Evolutionary conservation across 345 rosid genomes (phyloP).

Genomic region (Trapa bicornis): DNA sequence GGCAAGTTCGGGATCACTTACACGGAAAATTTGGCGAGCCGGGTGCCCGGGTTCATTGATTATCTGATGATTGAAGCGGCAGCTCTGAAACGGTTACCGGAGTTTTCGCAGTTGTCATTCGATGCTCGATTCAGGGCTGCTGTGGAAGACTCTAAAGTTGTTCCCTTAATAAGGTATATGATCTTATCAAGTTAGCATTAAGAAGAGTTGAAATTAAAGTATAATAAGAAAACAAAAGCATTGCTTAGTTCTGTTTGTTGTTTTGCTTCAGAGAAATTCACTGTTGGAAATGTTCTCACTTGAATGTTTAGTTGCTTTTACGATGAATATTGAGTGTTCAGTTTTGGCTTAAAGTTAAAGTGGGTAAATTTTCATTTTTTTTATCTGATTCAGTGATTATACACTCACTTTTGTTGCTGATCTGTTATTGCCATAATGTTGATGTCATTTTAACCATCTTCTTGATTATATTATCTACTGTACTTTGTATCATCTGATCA

Average conservation of each 20-base stretch:
- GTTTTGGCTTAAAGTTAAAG: not conserved
- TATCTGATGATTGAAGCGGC: constrained; percentile 78
- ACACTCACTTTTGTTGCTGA: not conserved
- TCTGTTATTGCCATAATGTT: too few relatives aligned
- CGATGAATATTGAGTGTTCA: not conserved
- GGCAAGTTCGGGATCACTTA: constrained; percentile 84
- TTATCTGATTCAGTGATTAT: not conserved
- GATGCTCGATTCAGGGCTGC: constrained; percentile 46
- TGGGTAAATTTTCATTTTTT: not conserved
- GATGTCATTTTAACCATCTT: too few relatives aligned
- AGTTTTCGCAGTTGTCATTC: constrained; percentile 36
- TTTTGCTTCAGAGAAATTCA: constrained; percentile 1
- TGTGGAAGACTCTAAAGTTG: constrained; percentile 51
- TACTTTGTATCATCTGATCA: not conserved
- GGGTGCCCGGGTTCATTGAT: constrained; percentile 51
- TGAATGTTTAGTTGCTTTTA: too few relatives aligned
- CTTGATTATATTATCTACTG: too few relatives aligned
- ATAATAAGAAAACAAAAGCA: too few relatives aligned
- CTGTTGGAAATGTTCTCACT: not conserved
- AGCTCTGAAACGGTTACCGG: constrained; percentile 47
- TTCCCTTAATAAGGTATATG: constrained; percentile 67
- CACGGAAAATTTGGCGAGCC: constrained; percentile 45
- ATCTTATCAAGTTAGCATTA: not conserved
- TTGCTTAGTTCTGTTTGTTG: not conserved
- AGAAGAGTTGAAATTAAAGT: too few relatives aligned